phyloP scores from a whole-genome alignment of 106 monocot genomes.

The Acorus calamus region DNA sequence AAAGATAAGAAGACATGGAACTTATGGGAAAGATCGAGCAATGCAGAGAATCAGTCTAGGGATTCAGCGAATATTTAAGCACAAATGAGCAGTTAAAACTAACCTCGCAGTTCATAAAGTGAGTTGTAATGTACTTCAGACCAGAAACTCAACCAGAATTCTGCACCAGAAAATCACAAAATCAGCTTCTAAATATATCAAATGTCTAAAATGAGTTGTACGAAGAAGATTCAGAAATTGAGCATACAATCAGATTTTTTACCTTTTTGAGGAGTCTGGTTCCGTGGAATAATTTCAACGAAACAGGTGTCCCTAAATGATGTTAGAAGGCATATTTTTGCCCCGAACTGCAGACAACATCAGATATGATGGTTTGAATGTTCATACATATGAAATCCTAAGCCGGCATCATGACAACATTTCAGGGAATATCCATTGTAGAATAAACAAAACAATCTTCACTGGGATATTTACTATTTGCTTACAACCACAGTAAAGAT shows the following conservation, averaged over 20 bases:
- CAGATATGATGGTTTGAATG: background rate
- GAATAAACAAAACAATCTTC: no score
- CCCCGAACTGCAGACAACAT: slow-evolving; percentile 65
- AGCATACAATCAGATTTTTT: slow-evolving; percentile 1
- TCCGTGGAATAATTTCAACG: slow-evolving; percentile 69
- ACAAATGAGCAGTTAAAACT: background rate
- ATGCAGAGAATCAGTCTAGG: background rate
- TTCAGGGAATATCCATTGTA: no score
- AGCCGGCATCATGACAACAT: no score
- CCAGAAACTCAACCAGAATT: slow-evolving; percentile 65
- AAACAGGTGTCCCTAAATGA: slow-evolving; percentile 98
- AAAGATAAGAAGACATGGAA: background rate
- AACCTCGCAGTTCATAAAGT: slow-evolving; percentile 43
- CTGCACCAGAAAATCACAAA: slow-evolving; percentile 16
- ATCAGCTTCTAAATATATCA: background rate
- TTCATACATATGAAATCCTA: no score
- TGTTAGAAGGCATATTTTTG: slow-evolving; percentile 87
- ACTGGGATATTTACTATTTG: no score
- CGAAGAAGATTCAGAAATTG: background rate
- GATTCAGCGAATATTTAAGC: background rate
- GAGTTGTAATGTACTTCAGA: slow-evolving; percentile 69
- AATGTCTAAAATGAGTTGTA: no score
- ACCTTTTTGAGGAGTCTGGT: slow-evolving; percentile 82
- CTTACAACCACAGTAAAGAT: no score
- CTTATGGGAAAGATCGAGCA: background rate